phyloP scores from a whole-genome alignment of 2,329 filamentous ascomycete genomes.

The Aspergillus unguis region DNA sequence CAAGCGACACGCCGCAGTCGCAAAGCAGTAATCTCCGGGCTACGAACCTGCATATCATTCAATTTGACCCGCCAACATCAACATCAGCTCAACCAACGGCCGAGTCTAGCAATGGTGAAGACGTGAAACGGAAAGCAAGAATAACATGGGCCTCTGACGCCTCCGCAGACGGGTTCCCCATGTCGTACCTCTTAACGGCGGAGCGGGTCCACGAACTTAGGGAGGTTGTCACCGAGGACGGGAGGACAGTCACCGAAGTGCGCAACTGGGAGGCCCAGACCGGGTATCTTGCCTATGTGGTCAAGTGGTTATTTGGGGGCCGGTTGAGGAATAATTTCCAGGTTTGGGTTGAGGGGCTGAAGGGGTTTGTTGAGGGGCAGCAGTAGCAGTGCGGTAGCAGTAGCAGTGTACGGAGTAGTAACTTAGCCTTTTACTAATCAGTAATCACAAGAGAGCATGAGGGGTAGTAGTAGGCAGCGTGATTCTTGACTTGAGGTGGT shows the following conservation, averaged over 20 bases:
- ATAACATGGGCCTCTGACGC: slow-evolving; percentile 31
- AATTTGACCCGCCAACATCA: slow-evolving; percentile 28
- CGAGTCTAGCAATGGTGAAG: neutral
- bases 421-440: neutral
- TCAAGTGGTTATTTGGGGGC: slow-evolving; percentile 42
- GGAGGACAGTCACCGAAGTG: slow-evolving; percentile 29
- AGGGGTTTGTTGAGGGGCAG: slow-evolving; percentile 36
- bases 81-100: neutral
- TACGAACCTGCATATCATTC: slow-evolving; percentile 30
- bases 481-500: neutral
- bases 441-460: neutral
- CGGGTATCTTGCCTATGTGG: slow-evolving; percentile 41
- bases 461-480: neutral
- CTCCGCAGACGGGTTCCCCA: slow-evolving; percentile 28
- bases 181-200: slow-evolving; percentile 38
- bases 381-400: neutral
- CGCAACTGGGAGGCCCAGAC: slow-evolving; percentile 47
- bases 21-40: slow-evolving; percentile 19
- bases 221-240: slow-evolving; percentile 27
- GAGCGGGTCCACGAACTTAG: slow-evolving; percentile 49
- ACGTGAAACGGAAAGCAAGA: slow-evolving; percentile 14
- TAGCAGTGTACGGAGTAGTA: too few relatives aligned
- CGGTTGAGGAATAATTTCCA: slow-evolving; percentile 38
- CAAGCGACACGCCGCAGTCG: slow-evolving; percentile 21
- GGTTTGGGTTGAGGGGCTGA: slow-evolving; percentile 42